A percentile compares a stretch with the other conserved stretches of the same genome.
Conservation (phyloP, 805 yeast species). For the Saccharomycopsis sp. region DNA sequence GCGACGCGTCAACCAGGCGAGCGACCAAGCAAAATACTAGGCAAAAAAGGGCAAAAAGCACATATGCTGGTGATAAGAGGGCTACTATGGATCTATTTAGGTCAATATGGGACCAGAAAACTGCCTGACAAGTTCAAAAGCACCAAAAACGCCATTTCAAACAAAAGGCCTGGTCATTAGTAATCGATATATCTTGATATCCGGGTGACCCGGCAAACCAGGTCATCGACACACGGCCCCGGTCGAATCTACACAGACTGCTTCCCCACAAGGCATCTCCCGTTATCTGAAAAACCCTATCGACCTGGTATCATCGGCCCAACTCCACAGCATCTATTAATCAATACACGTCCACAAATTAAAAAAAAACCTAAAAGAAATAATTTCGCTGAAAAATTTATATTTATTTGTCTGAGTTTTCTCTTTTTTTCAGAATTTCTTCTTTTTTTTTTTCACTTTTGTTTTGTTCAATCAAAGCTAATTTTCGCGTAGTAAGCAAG, state of each 20-base stretch:
- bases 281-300: too few relatives aligned
- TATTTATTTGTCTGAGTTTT: constrained; percentile 1
- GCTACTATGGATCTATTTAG: background rate
- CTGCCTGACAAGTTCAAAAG: too few relatives aligned
- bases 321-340: too few relatives aligned
- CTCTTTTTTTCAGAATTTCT: background rate
- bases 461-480: background rate
- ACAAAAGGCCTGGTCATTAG: background rate
- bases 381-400: background rate
- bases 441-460: background rate
- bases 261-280: too few relatives aligned
- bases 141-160: too few relatives aligned
- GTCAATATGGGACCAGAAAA: background rate
- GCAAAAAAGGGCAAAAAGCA: background rate
- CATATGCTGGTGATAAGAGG: background rate
- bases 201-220: background rate
- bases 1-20: too few relatives aligned
- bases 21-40: background rate
- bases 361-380: too few relatives aligned
- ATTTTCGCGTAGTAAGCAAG: background rate
- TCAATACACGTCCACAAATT: background rate
- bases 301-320: too few relatives aligned
- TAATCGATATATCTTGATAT: background rate
- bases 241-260: background rate
- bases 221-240: too few relatives aligned